These are phyloP conservation scores for Eucalyptus marginata DNA, from an alignment of 345 rosid genomes.

Conservation along the genomic window DNA sequence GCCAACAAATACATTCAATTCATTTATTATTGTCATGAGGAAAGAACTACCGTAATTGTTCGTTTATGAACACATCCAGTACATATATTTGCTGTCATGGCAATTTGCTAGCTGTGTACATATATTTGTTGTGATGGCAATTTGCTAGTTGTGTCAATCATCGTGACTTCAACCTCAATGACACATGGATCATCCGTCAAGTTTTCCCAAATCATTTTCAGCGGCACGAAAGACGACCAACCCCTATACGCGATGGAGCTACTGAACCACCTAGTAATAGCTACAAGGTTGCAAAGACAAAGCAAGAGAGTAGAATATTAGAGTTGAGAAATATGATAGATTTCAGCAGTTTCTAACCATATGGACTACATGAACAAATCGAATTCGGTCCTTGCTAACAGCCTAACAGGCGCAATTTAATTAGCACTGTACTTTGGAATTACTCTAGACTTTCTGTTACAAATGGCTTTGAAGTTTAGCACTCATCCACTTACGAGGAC, in stretches of 20 bases:
- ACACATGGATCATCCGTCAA: neutral
- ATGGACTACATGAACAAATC: no score
- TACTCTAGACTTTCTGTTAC: no score
- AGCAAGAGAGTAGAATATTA: neutral
- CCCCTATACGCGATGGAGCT: fast-evolving
- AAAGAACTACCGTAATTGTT: neutral
- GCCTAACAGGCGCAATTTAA: no score
- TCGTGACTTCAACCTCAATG: neutral
- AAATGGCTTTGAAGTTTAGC: neutral
- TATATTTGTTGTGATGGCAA: neutral
- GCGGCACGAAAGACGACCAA: neutral
- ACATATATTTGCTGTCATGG: neutral
- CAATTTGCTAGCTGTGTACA: neutral
- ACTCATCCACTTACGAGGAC: neutral
- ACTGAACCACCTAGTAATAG: neutral
- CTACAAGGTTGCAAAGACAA: neutral
- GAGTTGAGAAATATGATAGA: neutral
- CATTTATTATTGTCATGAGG: neutral
- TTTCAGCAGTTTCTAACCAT: fast-evolving
- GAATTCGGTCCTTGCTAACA: no score
- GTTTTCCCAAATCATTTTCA: neutral
- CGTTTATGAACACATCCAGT: neutral
- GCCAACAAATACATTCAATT: neutral
- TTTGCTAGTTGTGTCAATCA: neutral
- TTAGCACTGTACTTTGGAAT: no score